Evolutionary conservation across 352 stramenopile species (phyloP).

Genomic region (Phytophthora pluvialis): DNA sequence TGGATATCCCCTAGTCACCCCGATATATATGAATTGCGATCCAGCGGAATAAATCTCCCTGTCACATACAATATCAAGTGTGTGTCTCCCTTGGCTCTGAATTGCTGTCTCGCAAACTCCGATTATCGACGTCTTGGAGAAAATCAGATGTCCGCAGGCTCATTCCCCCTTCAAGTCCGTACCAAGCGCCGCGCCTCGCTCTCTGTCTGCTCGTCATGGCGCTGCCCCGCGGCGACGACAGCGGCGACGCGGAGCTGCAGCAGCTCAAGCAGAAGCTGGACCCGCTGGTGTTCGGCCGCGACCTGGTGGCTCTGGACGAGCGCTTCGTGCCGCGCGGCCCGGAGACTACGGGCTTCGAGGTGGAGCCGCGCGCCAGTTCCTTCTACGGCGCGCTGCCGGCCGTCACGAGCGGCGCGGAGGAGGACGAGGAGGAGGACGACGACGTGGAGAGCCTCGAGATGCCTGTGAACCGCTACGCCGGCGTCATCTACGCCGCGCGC

Average conservation of each 20-base stretch:
- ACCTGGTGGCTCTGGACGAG: conserved; percentile 61
- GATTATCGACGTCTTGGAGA: conserved; percentile 5
- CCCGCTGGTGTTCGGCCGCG: conserved; percentile 55
- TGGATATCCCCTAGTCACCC: conserved; percentile 3
- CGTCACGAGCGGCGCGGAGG: conserved; percentile 31
- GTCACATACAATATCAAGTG: too few species aligned
- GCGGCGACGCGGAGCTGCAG: conserved; percentile 58
- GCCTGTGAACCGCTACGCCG: conserved; percentile 72
- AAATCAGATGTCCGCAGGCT: conserved; percentile 16
- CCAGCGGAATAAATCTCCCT: conserved; percentile 6
- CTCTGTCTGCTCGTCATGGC: conserved; percentile 29
- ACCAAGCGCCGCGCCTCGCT: conserved; percentile 13
- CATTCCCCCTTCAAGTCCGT: conserved; percentile 23
- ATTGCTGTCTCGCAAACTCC: neutral
- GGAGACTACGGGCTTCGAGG: conserved; percentile 67
- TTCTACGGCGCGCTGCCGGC: conserved; percentile 39
- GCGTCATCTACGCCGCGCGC: conserved; percentile 83
- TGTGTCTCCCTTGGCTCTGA: too few species aligned
- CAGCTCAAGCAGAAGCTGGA: conserved; percentile 70
- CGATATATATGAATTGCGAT: neutral
- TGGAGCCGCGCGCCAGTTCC: conserved; percentile 43
- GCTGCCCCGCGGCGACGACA: conserved; percentile 36
- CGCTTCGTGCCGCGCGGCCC: conserved; percentile 72
- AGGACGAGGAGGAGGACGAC: conserved; percentile 54
- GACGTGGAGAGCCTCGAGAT: conserved; percentile 55